Conservation (phyloP, 169 alveolate species). For the Eimeria zaria region DNA sequence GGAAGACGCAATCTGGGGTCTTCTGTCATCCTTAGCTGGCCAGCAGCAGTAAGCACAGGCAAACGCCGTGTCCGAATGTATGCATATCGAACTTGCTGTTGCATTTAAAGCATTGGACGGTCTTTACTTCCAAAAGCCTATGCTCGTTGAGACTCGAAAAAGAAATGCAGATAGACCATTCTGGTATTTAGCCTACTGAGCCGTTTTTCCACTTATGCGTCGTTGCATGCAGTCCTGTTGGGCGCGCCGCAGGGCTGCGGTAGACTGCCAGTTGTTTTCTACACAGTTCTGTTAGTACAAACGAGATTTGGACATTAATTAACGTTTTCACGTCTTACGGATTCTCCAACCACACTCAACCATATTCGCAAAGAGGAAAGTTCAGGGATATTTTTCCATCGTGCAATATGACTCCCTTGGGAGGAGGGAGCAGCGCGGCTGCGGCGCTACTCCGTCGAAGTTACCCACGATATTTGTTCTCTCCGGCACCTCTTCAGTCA, state of each 20-base stretch:
- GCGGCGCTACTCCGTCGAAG: constrained; percentile 21
- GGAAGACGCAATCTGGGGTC: no score
- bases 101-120: not conserved
- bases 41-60: no score
- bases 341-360: not conserved
- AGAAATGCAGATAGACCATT: not conserved
- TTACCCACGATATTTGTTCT: constrained; percentile 26
- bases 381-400: not conserved
- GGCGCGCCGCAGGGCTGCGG: not conserved
- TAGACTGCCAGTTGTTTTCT: not conserved
- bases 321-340: not conserved
- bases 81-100: not conserved
- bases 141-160: not conserved
- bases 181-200: not conserved
- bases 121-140: no score
- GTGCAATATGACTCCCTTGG: not conserved
- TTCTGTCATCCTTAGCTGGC: no score
- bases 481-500: constrained; percentile 74
- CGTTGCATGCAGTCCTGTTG: not conserved
- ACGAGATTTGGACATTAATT: not conserved
- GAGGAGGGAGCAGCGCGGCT: not conserved
- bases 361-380: not conserved
- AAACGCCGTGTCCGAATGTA: not conserved
- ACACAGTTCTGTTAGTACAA: not conserved
- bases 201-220: not conserved